Percentiles rank a stretch among this genome's conserved stretches.
These are phyloP conservation scores for Phylloporus sp. DNA, from an alignment of 768 basidiomycete species.

Conservation along the genomic window DNA sequence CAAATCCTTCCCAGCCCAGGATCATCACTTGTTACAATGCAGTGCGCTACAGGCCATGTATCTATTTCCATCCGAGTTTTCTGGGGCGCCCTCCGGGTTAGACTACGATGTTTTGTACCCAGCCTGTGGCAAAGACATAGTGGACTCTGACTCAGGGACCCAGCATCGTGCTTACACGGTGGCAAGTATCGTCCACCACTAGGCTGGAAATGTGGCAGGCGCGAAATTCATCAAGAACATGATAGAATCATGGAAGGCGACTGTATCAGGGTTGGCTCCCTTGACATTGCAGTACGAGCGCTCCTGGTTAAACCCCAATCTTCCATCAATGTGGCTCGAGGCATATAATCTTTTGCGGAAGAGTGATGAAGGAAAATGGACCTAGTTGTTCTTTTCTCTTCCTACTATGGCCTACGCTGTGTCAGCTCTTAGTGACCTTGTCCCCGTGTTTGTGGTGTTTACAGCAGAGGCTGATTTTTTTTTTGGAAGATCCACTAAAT, in stretches of 20 bases:
- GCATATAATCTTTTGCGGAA: conserved; percentile 23
- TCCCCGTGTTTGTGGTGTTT: conserved; percentile 31
- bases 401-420: conserved; percentile 28
- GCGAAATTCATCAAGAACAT: neutral
- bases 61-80: too few species aligned
- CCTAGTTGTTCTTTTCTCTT: conserved; percentile 27
- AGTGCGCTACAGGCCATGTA: too few species aligned
- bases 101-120: too few species aligned
- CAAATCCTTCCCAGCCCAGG: too few species aligned
- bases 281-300: conserved; percentile 16
- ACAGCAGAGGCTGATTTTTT: conserved; percentile 9
- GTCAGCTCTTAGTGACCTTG: neutral
- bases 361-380: conserved; percentile 4
- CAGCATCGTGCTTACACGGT: too few species aligned
- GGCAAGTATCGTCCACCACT: too few species aligned
- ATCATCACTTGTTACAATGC: too few species aligned
- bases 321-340: conserved; percentile 23
- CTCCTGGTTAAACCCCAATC: conserved; percentile 21
- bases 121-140: too few species aligned
- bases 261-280: neutral
- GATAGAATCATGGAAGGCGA: neutral
- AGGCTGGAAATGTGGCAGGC: neutral
- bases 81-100: too few species aligned
- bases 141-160: too few species aligned
- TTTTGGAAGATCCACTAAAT: conserved; percentile 3